phyloP scores from a whole-genome alignment of 306 rosid genomes.

The Pueraria montana region DNA sequence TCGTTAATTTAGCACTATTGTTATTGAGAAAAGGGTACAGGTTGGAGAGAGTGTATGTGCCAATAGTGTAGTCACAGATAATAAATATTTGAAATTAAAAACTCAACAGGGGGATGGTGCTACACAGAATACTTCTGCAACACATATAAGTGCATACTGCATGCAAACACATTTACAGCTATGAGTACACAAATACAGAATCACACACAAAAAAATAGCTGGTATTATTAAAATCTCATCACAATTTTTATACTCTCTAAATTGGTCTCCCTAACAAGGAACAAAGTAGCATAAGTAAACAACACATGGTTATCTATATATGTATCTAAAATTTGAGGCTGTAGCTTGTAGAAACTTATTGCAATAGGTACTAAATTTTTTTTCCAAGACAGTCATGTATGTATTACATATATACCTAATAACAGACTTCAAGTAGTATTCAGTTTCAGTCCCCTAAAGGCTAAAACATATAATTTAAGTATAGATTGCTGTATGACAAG shows the following conservation, averaged over 20 bases:
- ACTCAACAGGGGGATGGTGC: neutral
- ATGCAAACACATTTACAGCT: slow-evolving; percentile 2
- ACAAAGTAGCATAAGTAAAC: neutral
- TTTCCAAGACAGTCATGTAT: neutral
- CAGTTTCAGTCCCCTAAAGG: slow-evolving; percentile 14
- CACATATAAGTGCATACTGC: neutral
- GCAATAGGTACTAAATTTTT: slow-evolving; percentile 9
- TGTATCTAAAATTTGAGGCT: neutral
- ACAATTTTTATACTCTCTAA: neutral
- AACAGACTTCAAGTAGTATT: neutral
- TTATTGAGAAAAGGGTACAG: neutral
- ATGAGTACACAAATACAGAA: neutral
- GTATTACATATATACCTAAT: neutral
- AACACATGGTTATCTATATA: neutral
- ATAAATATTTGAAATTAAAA: neutral
- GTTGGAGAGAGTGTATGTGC: neutral
- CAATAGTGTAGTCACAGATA: neutral
- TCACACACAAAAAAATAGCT: neutral
- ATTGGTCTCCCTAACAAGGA: slow-evolving; percentile 8
- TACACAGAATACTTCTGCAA: slow-evolving; percentile 16
- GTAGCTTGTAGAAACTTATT: neutral
- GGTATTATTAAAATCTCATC: neutral
- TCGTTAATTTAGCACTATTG: neutral
- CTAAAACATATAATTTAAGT: neutral
- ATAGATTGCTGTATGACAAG: neutral